These are phyloP conservation scores for Cymbidium sinense DNA, from an alignment of 106 monocot species.

Conservation along the genomic window DNA sequence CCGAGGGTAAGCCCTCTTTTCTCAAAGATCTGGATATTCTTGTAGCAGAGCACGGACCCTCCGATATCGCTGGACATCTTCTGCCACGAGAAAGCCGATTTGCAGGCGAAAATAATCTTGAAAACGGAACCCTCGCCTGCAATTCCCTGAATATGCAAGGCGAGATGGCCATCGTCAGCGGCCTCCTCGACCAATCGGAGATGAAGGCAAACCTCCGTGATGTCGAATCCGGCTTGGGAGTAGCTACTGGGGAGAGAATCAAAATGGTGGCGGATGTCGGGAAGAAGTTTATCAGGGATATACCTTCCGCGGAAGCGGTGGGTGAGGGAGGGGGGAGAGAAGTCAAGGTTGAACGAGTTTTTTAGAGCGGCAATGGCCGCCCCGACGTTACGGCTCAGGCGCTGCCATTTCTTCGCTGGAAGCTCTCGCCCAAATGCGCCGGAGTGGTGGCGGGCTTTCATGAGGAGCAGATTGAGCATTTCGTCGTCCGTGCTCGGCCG, in stretches of 20 bases:
- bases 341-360: conserved; percentile 52
- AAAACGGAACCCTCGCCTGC: conserved; percentile 20
- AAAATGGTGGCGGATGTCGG: conserved; percentile 73
- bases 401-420: conserved; percentile 57
- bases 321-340: conserved; percentile 31
- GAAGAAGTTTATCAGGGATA: conserved; percentile 67
- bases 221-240: conserved; percentile 73
- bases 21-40: conserved; percentile 84
- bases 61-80: conserved; percentile 62
- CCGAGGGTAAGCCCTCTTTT: conserved; percentile 74
- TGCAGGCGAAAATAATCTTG: conserved; percentile 65
- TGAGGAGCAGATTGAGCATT: conserved; percentile 73
- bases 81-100: conserved; percentile 64
- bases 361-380: conserved; percentile 58
- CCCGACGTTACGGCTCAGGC: conserved; percentile 53
- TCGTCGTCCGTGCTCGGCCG: conserved; percentile 89
- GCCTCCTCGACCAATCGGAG: conserved; percentile 62
- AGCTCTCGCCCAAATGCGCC: conserved; percentile 29
- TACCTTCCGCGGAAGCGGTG: conserved; percentile 64
- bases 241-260: conserved; percentile 87
- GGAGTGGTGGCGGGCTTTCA: conserved; percentile 64
- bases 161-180: conserved; percentile 43
- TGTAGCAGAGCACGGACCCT: conserved; percentile 48
- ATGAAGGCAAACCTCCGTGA: conserved; percentile 75
- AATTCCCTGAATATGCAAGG: conserved; percentile 47